Base-by-base conservation (phyloP, 1,284 basidiomycete species). In the Pulveroboletus sp. region DNA sequence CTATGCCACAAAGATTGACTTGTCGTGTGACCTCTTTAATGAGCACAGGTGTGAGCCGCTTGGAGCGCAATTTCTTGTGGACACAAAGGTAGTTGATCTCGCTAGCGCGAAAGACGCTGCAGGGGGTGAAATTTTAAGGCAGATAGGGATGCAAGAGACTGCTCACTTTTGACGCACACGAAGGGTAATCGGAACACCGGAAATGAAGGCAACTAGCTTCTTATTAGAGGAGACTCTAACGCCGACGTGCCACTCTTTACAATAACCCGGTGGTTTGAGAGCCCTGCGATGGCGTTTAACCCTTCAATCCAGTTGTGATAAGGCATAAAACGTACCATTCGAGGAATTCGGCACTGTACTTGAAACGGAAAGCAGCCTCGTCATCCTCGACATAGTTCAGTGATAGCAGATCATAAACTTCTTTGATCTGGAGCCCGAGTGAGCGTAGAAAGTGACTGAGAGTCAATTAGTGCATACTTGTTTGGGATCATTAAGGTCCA, bases 21-120 rank as follows among this genome's bases (percentile, higher is more conserved):
- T 93, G 92, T 18, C 97, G 84, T 0, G 97, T 99, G 28, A 99
- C 92, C 74, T 99, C 97, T 74, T 98, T 98, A 78, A 99, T 99
- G 49, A 99, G 82, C 26, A 99, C 92, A 0, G 97, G 97, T 1
- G 97, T 91, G 20, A 99, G 81, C 35, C 97, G 91, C 73, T 98
- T 99, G 7, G 94, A 92, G 15, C 97, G 89, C 46, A 99, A 78
- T 74, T 98, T 98, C 78, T 99, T 99, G 82, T 98, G 96, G 5
- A 98, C 89, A 67, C 95, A 98, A 49, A 99, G 86, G 75, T 96
- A 99, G 75, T 99, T 99, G 78, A 99, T 96, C 75, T 99, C 97
- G 66, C 88, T 87, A 35, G 86, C 83, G 40, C 77, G 77, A 68
- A 97, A 81, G 10, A 79, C 75, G 55, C 93, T 96, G 61, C 26